A percentile compares a stretch with the other conserved stretches of the same genome.
Evolutionary conservation across 768 basidiomycete species (phyloP).

Genomic region (Collybia sp.): DNA sequence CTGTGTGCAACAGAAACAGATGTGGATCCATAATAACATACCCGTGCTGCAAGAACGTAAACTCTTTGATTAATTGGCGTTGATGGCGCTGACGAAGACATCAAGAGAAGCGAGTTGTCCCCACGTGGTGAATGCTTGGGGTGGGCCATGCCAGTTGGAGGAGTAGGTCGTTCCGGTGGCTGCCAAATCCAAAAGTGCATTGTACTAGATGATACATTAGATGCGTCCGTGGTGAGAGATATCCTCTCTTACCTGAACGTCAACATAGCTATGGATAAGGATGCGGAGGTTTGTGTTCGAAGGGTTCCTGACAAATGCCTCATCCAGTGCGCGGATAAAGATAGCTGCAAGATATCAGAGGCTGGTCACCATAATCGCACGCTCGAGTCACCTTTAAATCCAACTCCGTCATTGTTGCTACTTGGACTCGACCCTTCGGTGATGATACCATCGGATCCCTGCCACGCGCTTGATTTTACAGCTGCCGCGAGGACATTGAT

Average conservation of each 20-base stretch:
- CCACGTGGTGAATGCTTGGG: conserved; percentile 41
- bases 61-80: conserved; percentile 24
- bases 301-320: conserved; percentile 36
- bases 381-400: conserved; percentile 41
- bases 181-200: conserved; percentile 44
- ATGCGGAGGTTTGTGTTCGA: conserved; percentile 30
- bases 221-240: background rate
- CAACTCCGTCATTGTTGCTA: conserved; percentile 40
- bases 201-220: conserved; percentile 27
- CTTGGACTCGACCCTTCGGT: conserved; percentile 41
- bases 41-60: background rate
- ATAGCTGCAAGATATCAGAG: conserved; percentile 20
- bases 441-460: conserved; percentile 45
- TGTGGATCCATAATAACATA: background rate
- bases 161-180: conserved; percentile 39
- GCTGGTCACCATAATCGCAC: background rate
- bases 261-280: conserved; percentile 42
- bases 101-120: conserved; percentile 45
- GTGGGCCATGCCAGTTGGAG: conserved; percentile 42
- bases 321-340: conserved; percentile 42
- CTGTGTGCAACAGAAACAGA: background rate
- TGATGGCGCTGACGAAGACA: conserved; percentile 34
- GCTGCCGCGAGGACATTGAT: conserved; percentile 30
- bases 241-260: conserved; percentile 38
- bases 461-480: conserved; percentile 40